Base-by-base conservation (phyloP, 2,329 filamentous ascomycete genomes). In the Gnomoniopsis smithogilvyi region DNA sequence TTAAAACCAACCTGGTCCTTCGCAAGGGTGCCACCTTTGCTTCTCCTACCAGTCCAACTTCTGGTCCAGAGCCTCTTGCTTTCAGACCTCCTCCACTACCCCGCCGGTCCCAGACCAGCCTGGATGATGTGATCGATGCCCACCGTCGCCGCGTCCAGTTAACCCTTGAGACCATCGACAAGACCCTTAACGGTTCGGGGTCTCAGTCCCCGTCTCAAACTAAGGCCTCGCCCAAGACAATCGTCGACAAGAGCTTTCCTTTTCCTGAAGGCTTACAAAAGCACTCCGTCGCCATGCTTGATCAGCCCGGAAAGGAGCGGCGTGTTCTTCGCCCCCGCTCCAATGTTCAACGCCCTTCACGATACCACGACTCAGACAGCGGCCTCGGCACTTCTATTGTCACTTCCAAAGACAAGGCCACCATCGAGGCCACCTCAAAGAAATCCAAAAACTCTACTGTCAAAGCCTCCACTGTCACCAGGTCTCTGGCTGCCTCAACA, bases 321-420 rank as follows among this genome's bases (percentile, higher is more conserved):
- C 78, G 79, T 62, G 74, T 81, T 45, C 72, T 82, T 63, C 83
- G 81, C 60, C 80, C 81, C 63, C 82, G 81, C 60, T 77, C 67
- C 34, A 71, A 68, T 60, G 62, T 75, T 53, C 80, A 80, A 59
- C 81, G 85, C 69, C 76, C 78, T 61, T 80, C 79, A 47, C 82
- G 87, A 69, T 83, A 86, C 68, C 88, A 92, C 74, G 84, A 85
- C 60, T 95, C 91, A 17, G 93, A 97, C 76, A 96, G 92, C 72
- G 93, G 92, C 56, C 80, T 97, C 64, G 93, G 93, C 54, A 90
- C 91, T 47, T 96, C 92, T 46, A 81, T 96, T 68, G 83, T 80
- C 62, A 89, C 85, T 51, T 80, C 77, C 36, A 78, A 76, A 58
- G 79, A 84, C 64, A 82, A 84, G 70, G 72, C 76, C 64, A 72